These are phyloP conservation scores for Primulina huaijiensis DNA, from an alignment of 257 asterid genomes.

Conservation along the genomic window DNA sequence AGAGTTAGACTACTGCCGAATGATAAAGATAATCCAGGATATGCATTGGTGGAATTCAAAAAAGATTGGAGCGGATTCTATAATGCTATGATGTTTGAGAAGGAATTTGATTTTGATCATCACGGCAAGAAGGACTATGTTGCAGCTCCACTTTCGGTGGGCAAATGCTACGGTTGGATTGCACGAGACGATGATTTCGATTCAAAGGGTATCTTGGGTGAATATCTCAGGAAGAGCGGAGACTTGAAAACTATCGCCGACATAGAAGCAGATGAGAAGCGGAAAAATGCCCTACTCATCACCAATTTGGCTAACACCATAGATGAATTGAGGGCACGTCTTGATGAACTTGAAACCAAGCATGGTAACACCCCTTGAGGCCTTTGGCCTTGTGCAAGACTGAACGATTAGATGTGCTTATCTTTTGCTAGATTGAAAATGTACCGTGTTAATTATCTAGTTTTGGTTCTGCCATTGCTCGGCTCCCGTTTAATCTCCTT, in stretches of 20 bases:
- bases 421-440: neutral
- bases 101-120: slow-evolving; percentile 40
- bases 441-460: neutral
- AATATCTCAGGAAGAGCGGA: slow-evolving; percentile 53
- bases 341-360: slow-evolving; percentile 39
- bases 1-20: slow-evolving; percentile 36
- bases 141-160: slow-evolving; percentile 6
- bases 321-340: slow-evolving; percentile 34
- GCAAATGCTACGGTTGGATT: slow-evolving; percentile 53
- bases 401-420: slow-evolving; percentile 21
- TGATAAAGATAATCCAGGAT: slow-evolving; percentile 20
- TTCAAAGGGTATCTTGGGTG: slow-evolving; percentile 39
- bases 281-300: slow-evolving; percentile 43
- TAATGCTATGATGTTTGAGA: slow-evolving; percentile 51
- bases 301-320: slow-evolving; percentile 39
- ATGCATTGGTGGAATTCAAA: slow-evolving; percentile 51
- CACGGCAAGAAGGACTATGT: slow-evolving; percentile 49
- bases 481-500: neutral
- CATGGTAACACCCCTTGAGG: slow-evolving; percentile 16
- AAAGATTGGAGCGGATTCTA: slow-evolving; percentile 56
- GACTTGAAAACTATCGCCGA: slow-evolving; percentile 57
- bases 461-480: neutral
- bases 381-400: slow-evolving; percentile 18
- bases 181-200: slow-evolving; percentile 63
- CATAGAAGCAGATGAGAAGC: slow-evolving; percentile 46